Conservation (phyloP, 768 basidiomycete species). For the Tremella yokohamensis region DNA sequence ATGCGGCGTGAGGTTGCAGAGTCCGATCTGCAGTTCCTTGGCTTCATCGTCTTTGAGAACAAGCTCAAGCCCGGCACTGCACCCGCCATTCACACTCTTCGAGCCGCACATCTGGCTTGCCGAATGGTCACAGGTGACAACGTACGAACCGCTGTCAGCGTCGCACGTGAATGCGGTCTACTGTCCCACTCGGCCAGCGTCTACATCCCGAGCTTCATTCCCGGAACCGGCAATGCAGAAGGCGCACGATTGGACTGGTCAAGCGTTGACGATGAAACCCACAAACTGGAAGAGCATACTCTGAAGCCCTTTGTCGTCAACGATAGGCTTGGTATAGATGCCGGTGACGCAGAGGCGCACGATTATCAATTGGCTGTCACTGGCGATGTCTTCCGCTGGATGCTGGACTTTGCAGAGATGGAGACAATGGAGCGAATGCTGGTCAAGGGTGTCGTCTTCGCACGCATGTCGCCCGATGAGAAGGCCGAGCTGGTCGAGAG, state of each 20-base stretch:
- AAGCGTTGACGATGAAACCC: slow-evolving; percentile 78
- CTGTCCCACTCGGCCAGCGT: slow-evolving; percentile 85
- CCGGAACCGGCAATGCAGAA: slow-evolving; percentile 58
- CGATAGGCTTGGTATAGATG: slow-evolving; percentile 60
- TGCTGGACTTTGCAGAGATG: slow-evolving; percentile 87
- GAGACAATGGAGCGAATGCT: slow-evolving; percentile 99
- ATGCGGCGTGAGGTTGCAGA: slow-evolving; percentile 97
- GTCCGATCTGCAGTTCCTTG: slow-evolving; percentile 80
- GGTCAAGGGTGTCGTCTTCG: slow-evolving; percentile 91
- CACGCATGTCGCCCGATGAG: slow-evolving; percentile 98
- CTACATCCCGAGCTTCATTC: slow-evolving; percentile 73
- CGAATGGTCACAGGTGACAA: slow-evolving; percentile 99
- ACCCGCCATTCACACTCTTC: slow-evolving; percentile 81
- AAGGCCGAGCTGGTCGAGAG: slow-evolving; percentile 98
- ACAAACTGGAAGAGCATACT: slow-evolving; percentile 83
- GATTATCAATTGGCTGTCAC: slow-evolving; percentile 90
- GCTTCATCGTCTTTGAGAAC: slow-evolving; percentile 96
- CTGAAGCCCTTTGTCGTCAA: slow-evolving; percentile 72
- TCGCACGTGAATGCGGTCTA: slow-evolving; percentile 86
- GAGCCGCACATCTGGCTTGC: slow-evolving; percentile 84
- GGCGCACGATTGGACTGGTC: slow-evolving; percentile 76
- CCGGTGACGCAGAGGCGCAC: slow-evolving; percentile 68
- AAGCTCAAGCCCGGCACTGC: slow-evolving; percentile 89
- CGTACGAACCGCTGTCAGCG: slow-evolving; percentile 90
- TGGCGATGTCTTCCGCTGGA: slow-evolving; percentile 96